Evolutionary conservation across 805 yeast species (phyloP).

Genomic region (Ogataea pignaliae): DNA sequence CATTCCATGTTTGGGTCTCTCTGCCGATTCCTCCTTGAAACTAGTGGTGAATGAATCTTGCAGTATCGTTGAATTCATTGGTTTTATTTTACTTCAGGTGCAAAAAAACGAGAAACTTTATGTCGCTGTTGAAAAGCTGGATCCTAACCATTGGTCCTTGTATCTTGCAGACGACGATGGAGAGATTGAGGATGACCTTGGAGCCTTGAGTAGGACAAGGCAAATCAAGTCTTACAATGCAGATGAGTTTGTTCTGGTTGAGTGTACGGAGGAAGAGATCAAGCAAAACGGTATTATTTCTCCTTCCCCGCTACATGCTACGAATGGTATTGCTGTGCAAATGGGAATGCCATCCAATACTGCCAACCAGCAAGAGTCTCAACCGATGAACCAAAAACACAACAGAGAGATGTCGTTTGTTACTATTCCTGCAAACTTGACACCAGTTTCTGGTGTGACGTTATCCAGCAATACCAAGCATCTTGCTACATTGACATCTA

Average conservation of each 20-base stretch:
- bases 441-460: constrained; percentile 21
- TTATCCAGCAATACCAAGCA: constrained; percentile 7
- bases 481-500: background rate
- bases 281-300: constrained; percentile 45
- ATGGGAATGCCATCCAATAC: background rate
- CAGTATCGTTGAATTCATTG: constrained; percentile 51
- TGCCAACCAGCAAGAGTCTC: background rate
- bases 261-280: constrained; percentile 46
- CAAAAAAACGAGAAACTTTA: constrained; percentile 10
- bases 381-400: background rate
- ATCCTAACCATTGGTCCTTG: constrained; percentile 71
- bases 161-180: constrained; percentile 91
- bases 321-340: background rate
- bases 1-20: constrained; percentile 15
- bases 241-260: constrained; percentile 76
- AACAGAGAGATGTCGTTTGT: constrained; percentile 8
- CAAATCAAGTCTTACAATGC: constrained; percentile 67
- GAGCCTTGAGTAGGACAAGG: constrained; percentile 71
- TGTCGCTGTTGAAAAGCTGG: constrained; percentile 21
- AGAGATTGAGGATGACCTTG: constrained; percentile 90
- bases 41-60: constrained; percentile 32
- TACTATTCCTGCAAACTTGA: constrained; percentile 16
- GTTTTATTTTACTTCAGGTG: constrained; percentile 40
- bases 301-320: constrained; percentile 39
- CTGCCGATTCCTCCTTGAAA: constrained; percentile 9